Conservation (phyloP, 2,329 filamentous ascomycete species). For the Tolypocladium cylindrosporum region DNA sequence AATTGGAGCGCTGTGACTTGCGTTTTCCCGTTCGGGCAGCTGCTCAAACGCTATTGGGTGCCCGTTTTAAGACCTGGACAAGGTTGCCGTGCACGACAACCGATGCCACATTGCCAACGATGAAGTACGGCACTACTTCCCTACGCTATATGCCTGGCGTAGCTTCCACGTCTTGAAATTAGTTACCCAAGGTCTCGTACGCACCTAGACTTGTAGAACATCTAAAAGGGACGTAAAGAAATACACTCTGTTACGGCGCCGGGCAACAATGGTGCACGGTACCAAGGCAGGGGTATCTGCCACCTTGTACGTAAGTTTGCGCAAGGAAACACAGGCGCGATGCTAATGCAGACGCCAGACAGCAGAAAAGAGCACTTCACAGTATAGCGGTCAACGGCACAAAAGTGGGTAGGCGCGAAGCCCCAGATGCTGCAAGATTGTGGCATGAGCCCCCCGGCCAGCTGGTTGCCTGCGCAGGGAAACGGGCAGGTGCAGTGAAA, state of each 20-base stretch:
- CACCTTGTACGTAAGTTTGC: no score
- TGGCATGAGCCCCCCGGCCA: neutral
- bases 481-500: neutral
- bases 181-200: neutral
- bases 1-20: neutral
- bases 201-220: neutral
- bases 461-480: neutral
- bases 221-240: no score
- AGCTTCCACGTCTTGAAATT: neutral
- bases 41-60: neutral
- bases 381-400: neutral
- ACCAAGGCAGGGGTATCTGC: neutral
- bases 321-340: no score
- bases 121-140: neutral
- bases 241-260: no score
- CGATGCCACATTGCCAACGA: neutral
- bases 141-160: neutral
- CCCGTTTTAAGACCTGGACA: neutral
- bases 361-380: neutral
- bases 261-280: neutral
- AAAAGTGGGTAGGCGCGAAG: neutral
- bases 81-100: no score
- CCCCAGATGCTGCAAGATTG: neutral
- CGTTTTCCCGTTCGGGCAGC: neutral
- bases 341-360: no score